A percentile compares a stretch with the other conserved stretches of the same genome.
Evolutionary conservation across 1,284 basidiomycete genomes (phyloP).

Genomic region (Apiotrichum montevideense): DNA sequence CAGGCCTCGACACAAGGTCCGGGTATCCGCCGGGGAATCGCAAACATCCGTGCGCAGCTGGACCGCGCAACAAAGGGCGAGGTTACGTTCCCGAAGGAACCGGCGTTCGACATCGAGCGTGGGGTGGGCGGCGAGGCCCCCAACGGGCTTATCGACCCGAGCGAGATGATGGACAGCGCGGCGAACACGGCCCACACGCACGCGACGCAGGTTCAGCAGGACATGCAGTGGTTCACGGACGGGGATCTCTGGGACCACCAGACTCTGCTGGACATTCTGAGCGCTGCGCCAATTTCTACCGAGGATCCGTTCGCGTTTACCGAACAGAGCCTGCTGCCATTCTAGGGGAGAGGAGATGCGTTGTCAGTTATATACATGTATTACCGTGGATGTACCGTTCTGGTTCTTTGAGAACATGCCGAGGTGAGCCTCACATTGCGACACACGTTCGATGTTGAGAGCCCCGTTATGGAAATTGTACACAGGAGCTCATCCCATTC

Average conservation of each 20-base stretch:
- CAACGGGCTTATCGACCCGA: background rate
- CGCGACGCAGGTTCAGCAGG: background rate
- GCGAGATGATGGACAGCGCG: background rate
- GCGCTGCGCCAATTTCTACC: constrained; percentile 13
- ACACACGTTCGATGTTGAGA: too few species aligned
- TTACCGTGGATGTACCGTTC: too few species aligned
- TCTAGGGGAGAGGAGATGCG: background rate
- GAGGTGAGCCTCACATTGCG: too few species aligned
- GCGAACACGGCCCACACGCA: background rate
- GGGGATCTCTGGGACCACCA: constrained; percentile 14
- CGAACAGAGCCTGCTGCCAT: background rate
- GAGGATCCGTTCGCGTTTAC: constrained; percentile 18
- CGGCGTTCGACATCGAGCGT: background rate
- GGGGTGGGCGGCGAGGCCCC: background rate
- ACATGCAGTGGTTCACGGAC: constrained; percentile 8
- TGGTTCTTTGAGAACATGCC: too few species aligned
- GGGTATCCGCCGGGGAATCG: constrained; percentile 13
- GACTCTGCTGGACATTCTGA: constrained; percentile 14
- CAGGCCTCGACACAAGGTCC: constrained; percentile 14
- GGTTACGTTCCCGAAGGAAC: background rate
- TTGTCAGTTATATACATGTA: too few species aligned
- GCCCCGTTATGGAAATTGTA: too few species aligned
- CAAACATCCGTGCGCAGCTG: constrained; percentile 12
- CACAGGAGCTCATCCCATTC: too few species aligned
- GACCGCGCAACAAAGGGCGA: constrained; percentile 4